These are phyloP conservation scores for Corymbia maculata DNA, from an alignment of 345 rosid genomes.

Conservation along the genomic window DNA sequence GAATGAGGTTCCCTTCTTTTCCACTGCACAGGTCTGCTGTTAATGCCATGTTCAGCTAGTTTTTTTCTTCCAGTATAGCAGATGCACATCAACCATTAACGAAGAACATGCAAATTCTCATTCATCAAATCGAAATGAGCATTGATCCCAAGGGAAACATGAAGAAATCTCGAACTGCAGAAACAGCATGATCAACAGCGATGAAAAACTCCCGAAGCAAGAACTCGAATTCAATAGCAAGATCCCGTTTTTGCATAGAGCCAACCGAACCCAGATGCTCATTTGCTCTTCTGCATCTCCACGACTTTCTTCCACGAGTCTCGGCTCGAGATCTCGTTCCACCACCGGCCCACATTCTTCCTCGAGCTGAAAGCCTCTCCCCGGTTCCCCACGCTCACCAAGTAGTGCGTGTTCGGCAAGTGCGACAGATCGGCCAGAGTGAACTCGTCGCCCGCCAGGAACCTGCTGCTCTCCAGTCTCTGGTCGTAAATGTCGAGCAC, in stretches of 20 bases:
- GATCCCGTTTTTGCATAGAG: neutral
- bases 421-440: slow-evolving; percentile 69
- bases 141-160: neutral
- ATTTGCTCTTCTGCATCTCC: slow-evolving; percentile 29
- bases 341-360: slow-evolving; percentile 64
- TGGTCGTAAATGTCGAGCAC: slow-evolving; percentile 56
- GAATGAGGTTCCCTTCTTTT: neutral
- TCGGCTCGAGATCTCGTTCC: slow-evolving; percentile 53
- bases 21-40: accelerated
- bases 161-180: neutral
- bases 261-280: neutral
- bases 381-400: slow-evolving; percentile 25
- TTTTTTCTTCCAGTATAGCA: neutral
- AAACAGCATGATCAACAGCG: neutral
- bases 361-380: slow-evolving; percentile 36
- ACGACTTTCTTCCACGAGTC: slow-evolving; percentile 70
- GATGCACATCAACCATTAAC: neutral
- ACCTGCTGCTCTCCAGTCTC: slow-evolving; percentile 39
- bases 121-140: neutral
- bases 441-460: slow-evolving; percentile 63
- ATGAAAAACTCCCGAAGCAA: neutral
- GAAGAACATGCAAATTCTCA: neutral
- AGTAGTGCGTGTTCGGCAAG: slow-evolving; percentile 40
- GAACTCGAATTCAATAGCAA: neutral
- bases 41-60: neutral